Evolutionary conservation across 73 alveolate genomes (phyloP).

Genomic region (Paramecium bursaria): DNA sequence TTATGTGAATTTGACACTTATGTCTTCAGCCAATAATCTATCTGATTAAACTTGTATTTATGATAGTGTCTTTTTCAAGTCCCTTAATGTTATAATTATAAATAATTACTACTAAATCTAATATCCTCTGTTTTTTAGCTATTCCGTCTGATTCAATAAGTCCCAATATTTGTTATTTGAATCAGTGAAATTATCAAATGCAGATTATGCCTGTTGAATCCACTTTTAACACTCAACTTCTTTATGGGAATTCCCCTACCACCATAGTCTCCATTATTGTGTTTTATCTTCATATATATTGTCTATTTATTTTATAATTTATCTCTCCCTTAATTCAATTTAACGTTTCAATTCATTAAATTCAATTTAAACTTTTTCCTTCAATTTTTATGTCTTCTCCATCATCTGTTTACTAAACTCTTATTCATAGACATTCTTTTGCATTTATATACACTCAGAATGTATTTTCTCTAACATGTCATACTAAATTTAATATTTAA

Average conservation of each 20-base stretch:
- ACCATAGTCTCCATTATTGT: not conserved
- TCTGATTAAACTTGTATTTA: not conserved
- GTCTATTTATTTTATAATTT: not conserved
- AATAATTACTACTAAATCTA: constrained; percentile 30
- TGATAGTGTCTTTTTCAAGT: not conserved
- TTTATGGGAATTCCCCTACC: constrained; percentile 18
- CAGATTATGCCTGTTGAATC: constrained; percentile 27
- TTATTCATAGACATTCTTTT: not conserved
- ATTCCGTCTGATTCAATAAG: constrained; percentile 23
- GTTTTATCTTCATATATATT: not conserved
- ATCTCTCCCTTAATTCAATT: constrained; percentile 28
- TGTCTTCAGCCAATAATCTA: not conserved
- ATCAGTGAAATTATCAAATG: constrained; percentile 46
- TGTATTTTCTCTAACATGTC: constrained; percentile 33
- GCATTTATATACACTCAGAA: not conserved
- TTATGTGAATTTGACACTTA: constrained; percentile 11
- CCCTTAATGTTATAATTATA: constrained; percentile 6
- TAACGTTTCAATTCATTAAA: constrained; percentile 11
- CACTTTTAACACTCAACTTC: constrained; percentile 33
- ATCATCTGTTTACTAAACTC: not conserved
- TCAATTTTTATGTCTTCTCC: not conserved
- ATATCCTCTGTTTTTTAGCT: constrained; percentile 2
- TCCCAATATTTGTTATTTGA: constrained; percentile 39
- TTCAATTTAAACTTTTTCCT: constrained; percentile 14
- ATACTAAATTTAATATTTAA: not conserved